A percentile compares a stretch with the other conserved stretches of the same genome.
Conservation (phyloP, 805 yeast genomes). For the Saccharomyces cerevisiae region DNA sequence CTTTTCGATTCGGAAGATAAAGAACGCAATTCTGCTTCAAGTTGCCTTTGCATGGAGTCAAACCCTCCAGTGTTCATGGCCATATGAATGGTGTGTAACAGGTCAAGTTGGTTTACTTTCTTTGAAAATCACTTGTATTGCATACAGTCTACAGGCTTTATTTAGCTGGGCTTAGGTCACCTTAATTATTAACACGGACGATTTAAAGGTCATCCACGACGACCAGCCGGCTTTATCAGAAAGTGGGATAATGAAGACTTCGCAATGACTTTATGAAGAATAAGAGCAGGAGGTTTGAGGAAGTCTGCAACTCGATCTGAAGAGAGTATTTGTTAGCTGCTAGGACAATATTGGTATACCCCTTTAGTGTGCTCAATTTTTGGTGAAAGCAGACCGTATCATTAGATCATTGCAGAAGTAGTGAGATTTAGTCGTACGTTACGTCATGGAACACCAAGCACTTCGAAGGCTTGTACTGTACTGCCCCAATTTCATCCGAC, state of each 20-base stretch:
- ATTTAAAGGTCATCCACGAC: not conserved
- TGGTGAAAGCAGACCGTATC: not conserved
- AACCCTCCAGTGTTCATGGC: constrained; percentile 15
- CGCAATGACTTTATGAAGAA: not conserved
- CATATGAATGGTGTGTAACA: not conserved
- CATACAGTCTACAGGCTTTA: not conserved
- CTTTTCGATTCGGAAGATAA: constrained; percentile 66
- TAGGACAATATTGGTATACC: not conserved
- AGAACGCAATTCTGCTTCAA: constrained; percentile 49
- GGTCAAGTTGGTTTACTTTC: not conserved
- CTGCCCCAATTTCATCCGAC: not conserved
- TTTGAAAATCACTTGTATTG: not conserved
- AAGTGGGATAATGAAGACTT: not conserved
- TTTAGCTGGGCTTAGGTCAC: not conserved
- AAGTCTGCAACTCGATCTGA: not conserved
- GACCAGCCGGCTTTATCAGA: not conserved
- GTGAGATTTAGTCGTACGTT: not conserved
- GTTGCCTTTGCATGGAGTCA: constrained; percentile 17
- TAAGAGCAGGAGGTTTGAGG: not conserved
- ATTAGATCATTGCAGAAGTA: not conserved
- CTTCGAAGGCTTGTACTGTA: not conserved
- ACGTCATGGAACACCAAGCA: not conserved
- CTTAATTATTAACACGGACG: not conserved
- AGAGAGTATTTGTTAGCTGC: not conserved
- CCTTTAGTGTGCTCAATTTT: not conserved